These are phyloP conservation scores for Asterionellopsis glacialis DNA, from an alignment of 108 stramenopile species.

Conservation along the genomic window DNA sequence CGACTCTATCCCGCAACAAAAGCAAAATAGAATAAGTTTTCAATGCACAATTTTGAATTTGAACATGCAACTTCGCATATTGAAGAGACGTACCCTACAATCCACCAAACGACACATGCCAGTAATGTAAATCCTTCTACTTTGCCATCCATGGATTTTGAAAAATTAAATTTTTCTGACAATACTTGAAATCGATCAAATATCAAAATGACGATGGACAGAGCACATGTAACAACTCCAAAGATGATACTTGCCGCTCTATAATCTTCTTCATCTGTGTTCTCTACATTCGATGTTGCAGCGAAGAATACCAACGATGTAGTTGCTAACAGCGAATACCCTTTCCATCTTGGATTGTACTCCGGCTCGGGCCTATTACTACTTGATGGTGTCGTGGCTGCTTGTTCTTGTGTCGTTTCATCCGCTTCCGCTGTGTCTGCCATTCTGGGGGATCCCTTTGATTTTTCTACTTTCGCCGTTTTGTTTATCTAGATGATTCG, in stretches of 20 bases:
- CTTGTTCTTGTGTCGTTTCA: too few species aligned
- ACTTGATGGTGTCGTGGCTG: too few species aligned
- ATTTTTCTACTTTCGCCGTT: too few species aligned
- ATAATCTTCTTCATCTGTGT: background rate
- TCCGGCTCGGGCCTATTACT: conserved; percentile 9
- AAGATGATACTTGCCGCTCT: conserved; percentile 28
- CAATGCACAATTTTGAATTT: background rate
- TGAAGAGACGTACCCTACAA: conserved; percentile 16
- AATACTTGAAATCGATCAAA: conserved; percentile 39
- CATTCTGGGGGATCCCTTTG: too few species aligned
- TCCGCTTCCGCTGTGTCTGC: too few species aligned
- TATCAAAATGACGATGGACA: conserved; percentile 33
- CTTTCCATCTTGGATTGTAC: conserved; percentile 61
- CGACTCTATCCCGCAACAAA: conserved; percentile 5
- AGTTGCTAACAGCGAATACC: conserved; percentile 45
- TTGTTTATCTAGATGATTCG: too few species aligned
- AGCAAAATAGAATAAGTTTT: background rate
- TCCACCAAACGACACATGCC: conserved; percentile 43
- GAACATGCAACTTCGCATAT: background rate
- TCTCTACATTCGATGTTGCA: conserved; percentile 2
- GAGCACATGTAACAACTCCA: conserved; percentile 45
- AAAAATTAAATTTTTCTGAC: conserved; percentile 34
- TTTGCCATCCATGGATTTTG: conserved; percentile 48
- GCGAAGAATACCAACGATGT: conserved; percentile 43
- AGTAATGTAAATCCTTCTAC: conserved; percentile 56